These are phyloP conservation scores for Fusarium guadeloupense DNA, from an alignment of 2,329 filamentous ascomycete species.

Conservation along the genomic window DNA sequence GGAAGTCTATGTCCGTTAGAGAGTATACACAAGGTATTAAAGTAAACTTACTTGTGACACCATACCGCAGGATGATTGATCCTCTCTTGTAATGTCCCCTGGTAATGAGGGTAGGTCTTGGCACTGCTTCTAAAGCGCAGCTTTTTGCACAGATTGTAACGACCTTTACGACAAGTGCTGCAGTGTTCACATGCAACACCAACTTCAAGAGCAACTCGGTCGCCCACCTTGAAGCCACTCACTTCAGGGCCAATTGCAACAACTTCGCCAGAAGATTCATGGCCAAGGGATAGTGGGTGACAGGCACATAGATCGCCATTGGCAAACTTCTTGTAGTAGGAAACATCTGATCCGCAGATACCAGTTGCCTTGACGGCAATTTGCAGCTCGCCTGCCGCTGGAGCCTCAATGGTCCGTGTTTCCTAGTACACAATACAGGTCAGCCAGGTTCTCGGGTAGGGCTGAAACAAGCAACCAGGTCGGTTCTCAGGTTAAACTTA, in stretches of 20 bases:
- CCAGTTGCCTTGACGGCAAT: slow-evolving; percentile 72
- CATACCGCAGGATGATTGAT: slow-evolving; percentile 70
- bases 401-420: slow-evolving; percentile 58
- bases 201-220: slow-evolving; percentile 67
- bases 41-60: slow-evolving; percentile 65
- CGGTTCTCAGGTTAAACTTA: slow-evolving; percentile 48
- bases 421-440: slow-evolving; percentile 54
- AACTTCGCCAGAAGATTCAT: slow-evolving; percentile 69
- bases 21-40: not conserved
- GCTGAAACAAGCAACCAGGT: slow-evolving; percentile 33
- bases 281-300: slow-evolving; percentile 71
- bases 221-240: slow-evolving; percentile 62
- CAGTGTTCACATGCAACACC: slow-evolving; percentile 64
- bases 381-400: slow-evolving; percentile 66
- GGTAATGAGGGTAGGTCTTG: slow-evolving; percentile 70
- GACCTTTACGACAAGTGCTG: slow-evolving; percentile 60
- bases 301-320: slow-evolving; percentile 75
- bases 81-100: slow-evolving; percentile 69
- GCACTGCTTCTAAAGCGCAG: slow-evolving; percentile 70
- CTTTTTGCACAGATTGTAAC: slow-evolving; percentile 70
- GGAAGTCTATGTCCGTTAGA: slow-evolving; percentile 59
- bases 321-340: slow-evolving; percentile 77
- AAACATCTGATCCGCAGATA: slow-evolving; percentile 75
- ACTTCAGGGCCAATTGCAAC: slow-evolving; percentile 64
- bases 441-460: slow-evolving; percentile 33